phyloP scores from a whole-genome alignment of 345 rosid species.

The Aegle marmelos region DNA sequence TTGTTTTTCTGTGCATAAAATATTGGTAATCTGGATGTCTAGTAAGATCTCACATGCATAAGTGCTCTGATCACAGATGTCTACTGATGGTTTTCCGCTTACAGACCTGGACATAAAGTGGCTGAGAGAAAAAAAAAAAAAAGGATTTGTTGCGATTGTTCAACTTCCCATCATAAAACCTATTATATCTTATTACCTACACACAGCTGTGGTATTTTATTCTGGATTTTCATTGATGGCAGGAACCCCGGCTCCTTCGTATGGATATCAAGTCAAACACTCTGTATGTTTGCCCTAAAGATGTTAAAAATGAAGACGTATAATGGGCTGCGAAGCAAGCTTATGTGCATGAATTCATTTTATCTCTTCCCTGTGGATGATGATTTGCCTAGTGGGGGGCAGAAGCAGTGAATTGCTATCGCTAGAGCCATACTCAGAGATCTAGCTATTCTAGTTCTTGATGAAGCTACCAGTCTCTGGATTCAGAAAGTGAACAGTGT shows the following conservation, averaged over 20 bases:
- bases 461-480: constrained; percentile 67
- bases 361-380: constrained; percentile 60
- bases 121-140: constrained; percentile 37
- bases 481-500: constrained; percentile 39
- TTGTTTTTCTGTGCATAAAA: background rate
- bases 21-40: background rate
- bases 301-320: constrained; percentile 30
- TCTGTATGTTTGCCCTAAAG: constrained; percentile 36
- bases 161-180: background rate
- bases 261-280: constrained; percentile 49
- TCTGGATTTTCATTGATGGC: constrained; percentile 12
- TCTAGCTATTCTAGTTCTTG: constrained; percentile 50
- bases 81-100: constrained; percentile 34
- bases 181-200: background rate
- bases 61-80: constrained; percentile 28
- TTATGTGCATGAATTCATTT: constrained; percentile 59
- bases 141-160: constrained; percentile 48
- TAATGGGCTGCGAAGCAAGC: constrained; percentile 50
- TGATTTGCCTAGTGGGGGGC: constrained; percentile 51
- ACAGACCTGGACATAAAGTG: constrained; percentile 36
- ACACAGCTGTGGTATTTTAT: background rate
- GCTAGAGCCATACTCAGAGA: constrained; percentile 58
- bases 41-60: constrained; percentile 3
- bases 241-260: constrained; percentile 47
- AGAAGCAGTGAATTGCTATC: constrained; percentile 55